A percentile compares a stretch with the other conserved stretches of the same genome.
phyloP scores from a whole-genome alignment of 2,329 filamentous ascomycete species.

The Exophiala bonariae region DNA sequence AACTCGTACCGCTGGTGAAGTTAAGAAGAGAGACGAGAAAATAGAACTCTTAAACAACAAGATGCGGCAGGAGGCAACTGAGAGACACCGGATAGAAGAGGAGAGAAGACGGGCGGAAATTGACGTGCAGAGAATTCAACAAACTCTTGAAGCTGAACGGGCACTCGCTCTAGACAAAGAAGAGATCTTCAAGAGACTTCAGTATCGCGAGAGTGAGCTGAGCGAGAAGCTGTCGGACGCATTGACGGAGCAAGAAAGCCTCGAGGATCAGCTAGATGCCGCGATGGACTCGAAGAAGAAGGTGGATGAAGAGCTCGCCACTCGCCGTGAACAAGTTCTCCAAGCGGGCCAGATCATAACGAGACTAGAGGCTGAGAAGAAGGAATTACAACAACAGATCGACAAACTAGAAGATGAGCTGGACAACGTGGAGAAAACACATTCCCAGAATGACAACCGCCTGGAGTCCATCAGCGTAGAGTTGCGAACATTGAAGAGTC shows the following conservation, averaged over 20 bases:
- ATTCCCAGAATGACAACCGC: constrained; percentile 71
- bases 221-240: constrained; percentile 90
- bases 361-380: constrained; percentile 83
- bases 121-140: constrained; percentile 86
- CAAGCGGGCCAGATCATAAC: constrained; percentile 87
- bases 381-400: constrained; percentile 67
- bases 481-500: constrained; percentile 87
- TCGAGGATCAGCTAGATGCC: constrained; percentile 91
- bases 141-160: constrained; percentile 91
- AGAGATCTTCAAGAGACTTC: constrained; percentile 96
- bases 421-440: constrained; percentile 66
- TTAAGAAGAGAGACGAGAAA: constrained; percentile 92
- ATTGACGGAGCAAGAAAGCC: constrained; percentile 87
- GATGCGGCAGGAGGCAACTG: constrained; percentile 72
- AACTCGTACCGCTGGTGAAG: constrained; percentile 86
- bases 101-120: constrained; percentile 83
- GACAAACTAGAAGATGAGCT: constrained; percentile 70
- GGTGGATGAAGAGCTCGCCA: constrained; percentile 80
- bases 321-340: constrained; percentile 78
- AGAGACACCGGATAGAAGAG: constrained; percentile 81
- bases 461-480: constrained; percentile 76
- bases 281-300: constrained; percentile 86
- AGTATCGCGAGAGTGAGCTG: constrained; percentile 85
- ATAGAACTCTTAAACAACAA: constrained; percentile 84
- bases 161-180: constrained; percentile 97